Conservation (phyloP, 257 asterid genomes). For the Dorcoceras hygrometricum region DNA sequence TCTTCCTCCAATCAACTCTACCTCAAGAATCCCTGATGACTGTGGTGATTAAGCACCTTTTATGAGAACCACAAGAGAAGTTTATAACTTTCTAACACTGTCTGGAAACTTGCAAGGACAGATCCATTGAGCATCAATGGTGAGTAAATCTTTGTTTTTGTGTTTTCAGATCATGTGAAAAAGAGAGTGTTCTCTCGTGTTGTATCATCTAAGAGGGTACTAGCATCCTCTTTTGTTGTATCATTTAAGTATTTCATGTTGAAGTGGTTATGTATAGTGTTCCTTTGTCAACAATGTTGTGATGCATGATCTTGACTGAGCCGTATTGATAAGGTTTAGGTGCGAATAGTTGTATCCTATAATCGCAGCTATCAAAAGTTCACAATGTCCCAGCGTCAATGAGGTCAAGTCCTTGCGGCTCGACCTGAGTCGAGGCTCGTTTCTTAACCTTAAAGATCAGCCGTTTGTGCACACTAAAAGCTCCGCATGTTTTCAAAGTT, state of each 20-base stretch:
- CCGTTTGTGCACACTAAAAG: too few relatives aligned
- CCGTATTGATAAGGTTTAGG: background rate
- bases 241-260: background rate
- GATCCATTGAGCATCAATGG: conserved; percentile 15
- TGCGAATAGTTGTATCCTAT: background rate
- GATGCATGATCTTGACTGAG: background rate
- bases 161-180: conserved; percentile 7
- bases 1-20: conserved; percentile 18
- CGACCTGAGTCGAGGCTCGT: too few relatives aligned
- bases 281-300: background rate
- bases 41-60: conserved; percentile 20
- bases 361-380: too few relatives aligned
- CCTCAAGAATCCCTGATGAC: conserved; percentile 8
- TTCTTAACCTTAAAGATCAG: too few relatives aligned
- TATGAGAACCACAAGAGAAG: conserved; percentile 15
- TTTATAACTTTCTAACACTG: conserved; percentile 13
- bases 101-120: conserved; percentile 21
- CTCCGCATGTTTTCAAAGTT: too few relatives aligned
- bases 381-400: too few relatives aligned
- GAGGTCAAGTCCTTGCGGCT: too few relatives aligned
- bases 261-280: background rate
- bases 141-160: conserved; percentile 23
- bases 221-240: background rate
- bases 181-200: conserved; percentile 17
- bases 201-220: conserved; percentile 13